Base-by-base conservation (phyloP, 1,284 basidiomycete genomes). In the Ustilago xerochloae region DNA sequence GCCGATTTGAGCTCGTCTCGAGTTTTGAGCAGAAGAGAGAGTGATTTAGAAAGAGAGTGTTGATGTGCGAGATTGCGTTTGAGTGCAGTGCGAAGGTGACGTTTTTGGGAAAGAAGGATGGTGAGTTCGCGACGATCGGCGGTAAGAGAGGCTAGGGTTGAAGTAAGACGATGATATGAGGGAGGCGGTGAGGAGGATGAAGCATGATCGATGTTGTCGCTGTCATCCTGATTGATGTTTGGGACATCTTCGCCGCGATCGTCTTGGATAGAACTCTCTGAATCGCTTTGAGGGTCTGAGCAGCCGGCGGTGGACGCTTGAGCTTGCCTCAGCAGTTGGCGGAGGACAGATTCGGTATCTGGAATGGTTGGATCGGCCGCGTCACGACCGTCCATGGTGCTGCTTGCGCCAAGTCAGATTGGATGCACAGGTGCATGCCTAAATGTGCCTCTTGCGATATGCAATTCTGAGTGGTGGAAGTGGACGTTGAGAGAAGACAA, bases 1-100 rank as follows among this genome's bases (percentile, higher is more conserved):
- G 61, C 50, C 0, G 61, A 50, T n/a, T 64, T 60, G 61, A 73
- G 70, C 38, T 73, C 70, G 8, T 60, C 49, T 18, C 53, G 52
- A 4, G 61, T 54, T 62, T 55, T 63, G n/a, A 32, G 12, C 9
- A 68, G 61, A 1, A 57, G 32, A 6, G 13, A 26, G 0, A 41
- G 38, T 12, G 61, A 56, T 6, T 32, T 20, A 33, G 52, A n/a
- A 18, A 73, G 64, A 10, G 61, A 39, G 3, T 46, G 64, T 30
- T 51, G 48, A 28, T 73, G 64, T 2, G 46, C 22, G 8, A 32
- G 10, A 36, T 68, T 68, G 52, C 56, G 60, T 33, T 53, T 56
- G 9, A 56, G 61, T 18, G 64, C 70, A 2, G 33, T 39, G 1
- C 30, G 13, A 7, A 73, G 38, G 15, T 47, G 28, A 18, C 33